Conservation (phyloP, 108 stramenopile species). For the Skeletonema costatum region DNA sequence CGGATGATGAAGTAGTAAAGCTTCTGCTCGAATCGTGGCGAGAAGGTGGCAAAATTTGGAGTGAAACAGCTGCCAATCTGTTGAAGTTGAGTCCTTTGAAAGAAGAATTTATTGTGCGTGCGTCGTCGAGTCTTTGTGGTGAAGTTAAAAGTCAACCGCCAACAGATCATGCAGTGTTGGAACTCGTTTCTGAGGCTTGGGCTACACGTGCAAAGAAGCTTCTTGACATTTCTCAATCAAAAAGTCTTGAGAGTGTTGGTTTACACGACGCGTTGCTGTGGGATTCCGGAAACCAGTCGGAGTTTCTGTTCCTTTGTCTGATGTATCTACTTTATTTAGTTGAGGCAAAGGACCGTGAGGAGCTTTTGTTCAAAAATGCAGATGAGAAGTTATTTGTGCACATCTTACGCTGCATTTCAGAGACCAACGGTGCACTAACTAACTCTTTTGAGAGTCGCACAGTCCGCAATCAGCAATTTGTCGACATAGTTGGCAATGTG, state of each 20-base stretch:
- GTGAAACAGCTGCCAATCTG: conserved; percentile 23
- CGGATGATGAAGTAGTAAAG: conserved; percentile 18
- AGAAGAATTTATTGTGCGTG: conserved; percentile 29
- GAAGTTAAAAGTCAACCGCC: conserved; percentile 20
- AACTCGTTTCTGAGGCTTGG: conserved; percentile 50
- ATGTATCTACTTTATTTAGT: conserved; percentile 51
- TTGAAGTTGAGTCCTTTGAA: conserved; percentile 16
- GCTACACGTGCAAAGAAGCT: conserved; percentile 53
- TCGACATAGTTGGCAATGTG: conserved; percentile 31
- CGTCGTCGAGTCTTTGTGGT: conserved; percentile 19
- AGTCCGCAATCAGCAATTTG: conserved; percentile 20
- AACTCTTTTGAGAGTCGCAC: conserved; percentile 27
- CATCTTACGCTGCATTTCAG: conserved; percentile 38
- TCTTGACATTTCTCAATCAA: conserved; percentile 35
- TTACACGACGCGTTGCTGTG: conserved; percentile 44
- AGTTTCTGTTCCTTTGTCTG: conserved; percentile 42
- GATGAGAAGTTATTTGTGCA: conserved; percentile 40
- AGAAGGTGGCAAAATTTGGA: conserved; percentile 59
- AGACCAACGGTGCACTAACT: conserved; percentile 24
- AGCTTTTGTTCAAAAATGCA: conserved; percentile 21
- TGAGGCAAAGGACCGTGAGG: conserved; percentile 12
- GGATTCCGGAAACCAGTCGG: conserved; percentile 28
- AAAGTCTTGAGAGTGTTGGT: conserved; percentile 40
- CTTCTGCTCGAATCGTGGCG: conserved; percentile 56
- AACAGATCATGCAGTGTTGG: conserved; percentile 31